Evolutionary conservation across 306 rosid species (phyloP).

Genomic region (Betula pendula): DNA sequence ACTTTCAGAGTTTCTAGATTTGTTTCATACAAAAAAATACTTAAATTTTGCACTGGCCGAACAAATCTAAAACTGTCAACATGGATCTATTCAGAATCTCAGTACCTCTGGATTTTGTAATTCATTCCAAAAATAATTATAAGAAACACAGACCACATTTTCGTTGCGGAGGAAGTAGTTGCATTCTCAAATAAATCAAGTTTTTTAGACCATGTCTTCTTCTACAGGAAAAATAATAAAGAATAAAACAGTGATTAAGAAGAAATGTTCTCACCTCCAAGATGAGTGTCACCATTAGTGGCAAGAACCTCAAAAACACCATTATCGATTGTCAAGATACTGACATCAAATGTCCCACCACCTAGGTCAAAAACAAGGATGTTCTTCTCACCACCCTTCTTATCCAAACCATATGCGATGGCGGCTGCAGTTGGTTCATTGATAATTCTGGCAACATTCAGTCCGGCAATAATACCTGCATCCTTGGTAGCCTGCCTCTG

Average conservation of each 20-base stretch:
- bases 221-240: not conserved
- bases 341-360: conserved; percentile 98
- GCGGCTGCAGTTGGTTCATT: conserved; percentile 99
- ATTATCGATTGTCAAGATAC: conserved; percentile 95
- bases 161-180: too few species aligned
- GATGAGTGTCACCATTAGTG: conserved; percentile 97
- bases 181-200: too few species aligned
- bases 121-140: not conserved
- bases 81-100: not conserved
- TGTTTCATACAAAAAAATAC: not conserved
- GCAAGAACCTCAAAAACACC: conserved; percentile 98
- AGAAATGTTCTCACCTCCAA: conserved; percentile 68
- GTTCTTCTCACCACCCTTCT: conserved; percentile 98
- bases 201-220: not conserved
- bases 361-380: conserved; percentile 97
- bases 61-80: not conserved
- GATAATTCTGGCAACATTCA: conserved; percentile 96
- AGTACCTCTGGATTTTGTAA: not conserved
- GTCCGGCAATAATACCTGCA: conserved; percentile 91
- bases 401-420: conserved; percentile 94
- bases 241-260: not conserved
- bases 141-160: too few species aligned
- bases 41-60: not conserved
- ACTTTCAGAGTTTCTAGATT: not conserved
- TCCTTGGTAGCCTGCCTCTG: conserved; percentile 99